A percentile compares a stretch with the other conserved stretches of the same genome.
Evolutionary conservation across 345 rosid genomes (phyloP).

Genomic region (Rhizophora apiculata): DNA sequence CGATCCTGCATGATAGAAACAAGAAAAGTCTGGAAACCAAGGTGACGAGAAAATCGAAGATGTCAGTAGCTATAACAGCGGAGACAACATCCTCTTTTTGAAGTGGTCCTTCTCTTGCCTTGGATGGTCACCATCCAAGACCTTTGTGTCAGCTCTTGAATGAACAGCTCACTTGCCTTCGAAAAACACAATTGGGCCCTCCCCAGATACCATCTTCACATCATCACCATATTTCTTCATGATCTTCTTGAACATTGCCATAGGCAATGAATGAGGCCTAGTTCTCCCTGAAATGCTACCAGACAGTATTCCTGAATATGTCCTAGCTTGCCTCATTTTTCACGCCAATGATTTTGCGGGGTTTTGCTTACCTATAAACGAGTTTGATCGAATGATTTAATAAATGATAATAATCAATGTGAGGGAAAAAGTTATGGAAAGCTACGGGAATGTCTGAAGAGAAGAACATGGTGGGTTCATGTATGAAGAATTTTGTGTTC

Average conservation of each 20-base stretch:
- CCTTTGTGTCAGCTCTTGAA: slow-evolving; percentile 50
- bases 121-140: slow-evolving; percentile 55
- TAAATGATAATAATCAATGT: not conserved
- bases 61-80: slow-evolving; percentile 50
- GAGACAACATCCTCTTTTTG: slow-evolving; percentile 61
- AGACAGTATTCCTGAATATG: slow-evolving; percentile 43
- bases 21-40: no score
- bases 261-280: slow-evolving; percentile 51
- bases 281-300: slow-evolving; percentile 28
- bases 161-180: slow-evolving; percentile 61
- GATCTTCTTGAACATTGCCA: slow-evolving; percentile 74
- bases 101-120: slow-evolving; percentile 59
- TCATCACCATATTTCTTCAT: slow-evolving; percentile 60
- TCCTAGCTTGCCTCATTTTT: slow-evolving; percentile 55
- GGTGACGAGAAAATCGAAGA: slow-evolving; percentile 52
- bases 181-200: slow-evolving; percentile 60
- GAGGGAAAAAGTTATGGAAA: no score
- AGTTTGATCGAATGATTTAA: not conserved
- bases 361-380: not conserved
- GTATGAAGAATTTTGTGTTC: not conserved
- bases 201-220: slow-evolving; percentile 64
- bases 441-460: no score
- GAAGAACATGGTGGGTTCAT: not conserved
- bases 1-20: no score
- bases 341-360: not conserved